Base-by-base conservation (phyloP, 371 early-diverging fungal species). In the Lichtheimia corymbifera region DNA sequence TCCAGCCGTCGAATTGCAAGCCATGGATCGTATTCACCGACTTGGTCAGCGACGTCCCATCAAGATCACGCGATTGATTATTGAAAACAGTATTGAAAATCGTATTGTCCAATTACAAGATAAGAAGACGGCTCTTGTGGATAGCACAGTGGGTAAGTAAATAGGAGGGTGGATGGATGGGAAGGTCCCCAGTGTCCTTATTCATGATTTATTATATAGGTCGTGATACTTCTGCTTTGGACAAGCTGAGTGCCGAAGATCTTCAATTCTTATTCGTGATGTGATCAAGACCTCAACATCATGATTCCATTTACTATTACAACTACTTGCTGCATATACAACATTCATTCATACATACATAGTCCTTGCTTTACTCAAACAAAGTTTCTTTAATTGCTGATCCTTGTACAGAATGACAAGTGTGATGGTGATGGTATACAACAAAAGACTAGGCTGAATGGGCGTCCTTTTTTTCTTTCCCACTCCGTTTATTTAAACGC, bases 61-160 rank as follows among this genome's bases (percentile, higher is more conserved):
- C 68, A 77, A 88, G 56, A 91, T 95, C 56, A 94, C 95, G 0
- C 79, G 93, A 15, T 65, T 97, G 53, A 92, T 98, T 51, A 93
- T 97, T 57, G 94, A 96, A 64, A 95, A 99, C 77, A 92, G 93
- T 40, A 97, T 99, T 60, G 99, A 99, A 72, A 87, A 88, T 22
- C 87, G 97, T 49, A 97, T 98, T 66, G 71, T 97, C 17, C 90
- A 94, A 61, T 74, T 98, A 28, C 99, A 98, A 71, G 93, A 93
- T 52, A 97, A 96, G 84, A 98, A 98, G 81, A 88, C 90, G 54
- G 93, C 91, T 2, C 77, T 98, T 63, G 94, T 96, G 28, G 88
- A 94, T 58, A 88, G 89, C 15, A 94, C 97, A 3, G 89, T 98
- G 55, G 97, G 97, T 59, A 86, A 84, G 65, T 79, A 73, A 59